These are phyloP conservation scores for Coemansia sp. DNA, from an alignment of 192 early-diverging fungal species.

Conservation along the genomic window DNA sequence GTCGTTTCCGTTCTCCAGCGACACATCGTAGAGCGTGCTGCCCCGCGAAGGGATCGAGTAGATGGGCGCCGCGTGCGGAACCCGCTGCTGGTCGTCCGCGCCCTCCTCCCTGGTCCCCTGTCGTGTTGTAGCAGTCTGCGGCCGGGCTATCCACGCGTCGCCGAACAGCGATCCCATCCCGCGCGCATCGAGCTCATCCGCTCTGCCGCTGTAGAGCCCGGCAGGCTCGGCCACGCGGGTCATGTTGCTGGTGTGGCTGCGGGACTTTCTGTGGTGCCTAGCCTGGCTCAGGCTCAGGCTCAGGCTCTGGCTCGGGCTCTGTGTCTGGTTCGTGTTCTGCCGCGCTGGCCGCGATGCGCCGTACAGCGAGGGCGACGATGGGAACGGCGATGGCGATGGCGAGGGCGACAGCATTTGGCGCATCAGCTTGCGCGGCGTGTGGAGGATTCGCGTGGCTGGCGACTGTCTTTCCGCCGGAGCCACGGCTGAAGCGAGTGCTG, in stretches of 20 bases:
- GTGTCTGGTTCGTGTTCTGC: neutral
- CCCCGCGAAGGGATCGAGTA: slow-evolving; percentile 1
- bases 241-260: neutral
- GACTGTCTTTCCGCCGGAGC: neutral
- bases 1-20: slow-evolving; percentile 5
- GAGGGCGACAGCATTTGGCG: slow-evolving; percentile 30
- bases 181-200: neutral
- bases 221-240: neutral
- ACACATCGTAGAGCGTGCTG: slow-evolving; percentile 19
- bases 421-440: slow-evolving; percentile 30
- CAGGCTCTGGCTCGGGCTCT: neutral
- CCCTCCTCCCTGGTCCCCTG: neutral
- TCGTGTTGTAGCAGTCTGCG: neutral
- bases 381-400: slow-evolving; percentile 5
- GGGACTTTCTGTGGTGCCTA: neutral
- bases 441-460: neutral
- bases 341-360: neutral
- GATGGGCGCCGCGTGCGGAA: neutral
- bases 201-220: too few relatives aligned
- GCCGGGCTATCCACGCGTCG: slow-evolving; percentile 34
- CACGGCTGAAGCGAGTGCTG: too few relatives aligned
- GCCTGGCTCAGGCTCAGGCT: neutral
- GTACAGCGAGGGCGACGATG: neutral
- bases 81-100: neutral
- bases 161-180: slow-evolving; percentile 36